Evolutionary conservation across 768 basidiomycete genomes (phyloP).

Genomic region (Mycena crocata): DNA sequence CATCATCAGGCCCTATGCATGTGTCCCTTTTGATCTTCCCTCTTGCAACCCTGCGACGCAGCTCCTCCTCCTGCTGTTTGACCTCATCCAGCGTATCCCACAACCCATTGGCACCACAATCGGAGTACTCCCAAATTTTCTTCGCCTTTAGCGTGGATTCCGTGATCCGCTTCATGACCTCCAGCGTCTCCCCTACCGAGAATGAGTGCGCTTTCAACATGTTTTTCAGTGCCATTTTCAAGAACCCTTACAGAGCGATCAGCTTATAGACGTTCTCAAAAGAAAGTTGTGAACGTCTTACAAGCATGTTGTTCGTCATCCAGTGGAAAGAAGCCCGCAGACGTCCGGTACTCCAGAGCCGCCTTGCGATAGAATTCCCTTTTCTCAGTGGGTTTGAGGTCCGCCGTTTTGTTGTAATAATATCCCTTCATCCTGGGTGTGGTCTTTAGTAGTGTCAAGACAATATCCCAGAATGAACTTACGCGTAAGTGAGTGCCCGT

Average conservation of each 20-base stretch:
- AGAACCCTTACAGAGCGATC: neutral
- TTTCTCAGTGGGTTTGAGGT: neutral
- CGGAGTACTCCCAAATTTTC: constrained; percentile 27
- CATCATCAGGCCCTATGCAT: neutral
- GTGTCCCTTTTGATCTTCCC: neutral
- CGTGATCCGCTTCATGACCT: constrained; percentile 26
- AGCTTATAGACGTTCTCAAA: neutral
- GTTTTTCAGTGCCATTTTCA: constrained; percentile 7
- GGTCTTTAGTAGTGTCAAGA: neutral
- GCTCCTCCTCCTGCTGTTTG: constrained; percentile 6
- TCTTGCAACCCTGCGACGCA: constrained; percentile 4
- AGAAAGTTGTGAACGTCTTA: neutral
- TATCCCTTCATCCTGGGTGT: constrained; percentile 29
- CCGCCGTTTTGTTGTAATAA: constrained; percentile 15
- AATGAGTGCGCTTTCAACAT: constrained; percentile 10
- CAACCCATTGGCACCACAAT: neutral
- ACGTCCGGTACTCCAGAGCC: constrained; percentile 21
- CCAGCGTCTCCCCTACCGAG: constrained; percentile 19
- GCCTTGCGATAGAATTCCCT: constrained; percentile 16
- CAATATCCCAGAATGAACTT: neutral
- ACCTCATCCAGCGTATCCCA: neutral
- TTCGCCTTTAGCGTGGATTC: constrained; percentile 8
- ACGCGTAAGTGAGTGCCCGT: constrained; percentile 30
- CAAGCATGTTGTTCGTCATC: constrained; percentile 36
- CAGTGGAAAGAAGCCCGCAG: constrained; percentile 31